These are phyloP conservation scores for Fusarium sp. DNA, from an alignment of 2,329 filamentous ascomycete genomes.

Conservation along the genomic window DNA sequence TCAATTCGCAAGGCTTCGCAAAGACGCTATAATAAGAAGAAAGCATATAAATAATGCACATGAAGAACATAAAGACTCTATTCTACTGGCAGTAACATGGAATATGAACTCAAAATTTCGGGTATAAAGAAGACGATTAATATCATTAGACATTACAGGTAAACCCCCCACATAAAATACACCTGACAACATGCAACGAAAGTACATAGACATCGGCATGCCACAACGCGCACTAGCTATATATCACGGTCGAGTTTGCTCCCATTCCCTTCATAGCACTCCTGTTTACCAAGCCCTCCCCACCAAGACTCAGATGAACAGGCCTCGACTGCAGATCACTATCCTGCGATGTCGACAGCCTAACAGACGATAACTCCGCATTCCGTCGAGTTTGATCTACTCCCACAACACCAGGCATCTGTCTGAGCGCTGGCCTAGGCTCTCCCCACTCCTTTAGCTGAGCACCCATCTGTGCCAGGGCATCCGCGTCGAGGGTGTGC, in stretches of 20 bases:
- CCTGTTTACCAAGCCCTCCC: slow-evolving; percentile 3
- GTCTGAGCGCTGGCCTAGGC: not conserved
- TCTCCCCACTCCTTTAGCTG: slow-evolving; percentile 27
- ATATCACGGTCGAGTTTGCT: not conserved
- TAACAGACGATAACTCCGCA: not conserved
- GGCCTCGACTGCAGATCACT: not conserved
- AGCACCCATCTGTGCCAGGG: slow-evolving; percentile 10
- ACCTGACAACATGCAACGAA: too few species aligned
- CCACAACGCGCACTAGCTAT: not conserved
- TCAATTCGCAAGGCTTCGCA: too few species aligned
- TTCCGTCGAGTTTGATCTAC: not conserved
- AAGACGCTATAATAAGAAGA: too few species aligned
- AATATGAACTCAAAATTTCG: too few species aligned
- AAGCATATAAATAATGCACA: too few species aligned
- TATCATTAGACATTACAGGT: not conserved
- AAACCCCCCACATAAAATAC: too few species aligned
- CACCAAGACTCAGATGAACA: slow-evolving; percentile 1
- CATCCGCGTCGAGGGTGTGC: slow-evolving; percentile 22
- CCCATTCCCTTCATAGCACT: not conserved
- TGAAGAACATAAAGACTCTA: too few species aligned
- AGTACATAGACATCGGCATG: too few species aligned
- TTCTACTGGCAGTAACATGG: too few species aligned
- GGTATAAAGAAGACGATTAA: too few species aligned
- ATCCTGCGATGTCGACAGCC: not conserved
- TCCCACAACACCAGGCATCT: slow-evolving; percentile 5